phyloP scores from a whole-genome alignment of 1,284 basidiomycete genomes.

The Ceratobasidium sp. region DNA sequence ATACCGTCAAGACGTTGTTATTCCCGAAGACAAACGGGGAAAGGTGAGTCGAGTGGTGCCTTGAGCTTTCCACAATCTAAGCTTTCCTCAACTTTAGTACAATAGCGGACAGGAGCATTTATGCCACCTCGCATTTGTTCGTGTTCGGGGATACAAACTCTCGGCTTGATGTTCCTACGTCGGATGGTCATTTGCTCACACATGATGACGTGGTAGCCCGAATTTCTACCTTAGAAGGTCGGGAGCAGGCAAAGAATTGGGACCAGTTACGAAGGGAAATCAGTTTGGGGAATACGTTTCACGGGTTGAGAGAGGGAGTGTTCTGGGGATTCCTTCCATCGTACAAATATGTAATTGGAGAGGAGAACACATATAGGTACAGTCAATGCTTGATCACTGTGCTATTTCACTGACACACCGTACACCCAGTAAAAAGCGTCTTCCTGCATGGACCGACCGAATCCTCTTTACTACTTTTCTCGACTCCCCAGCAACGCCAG shows the following conservation, averaged over 20 bases:
- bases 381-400: conserved; percentile 31
- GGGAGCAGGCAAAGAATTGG: conserved; percentile 70
- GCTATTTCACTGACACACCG: conserved; percentile 5
- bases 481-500: conserved; percentile 63
- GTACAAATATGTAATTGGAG: conserved; percentile 83
- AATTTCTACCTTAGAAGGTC: conserved; percentile 51
- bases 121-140: conserved; percentile 82
- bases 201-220: conserved; percentile 12
- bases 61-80: neutral
- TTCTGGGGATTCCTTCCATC: conserved; percentile 85
- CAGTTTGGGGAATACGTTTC: conserved; percentile 66
- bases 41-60: conserved; percentile 56
- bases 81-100: neutral
- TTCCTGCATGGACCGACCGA: conserved; percentile 94
- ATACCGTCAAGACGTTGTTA: conserved; percentile 79
- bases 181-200: neutral
- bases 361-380: conserved; percentile 79
- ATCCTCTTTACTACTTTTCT: conserved; percentile 83
- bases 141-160: conserved; percentile 91
- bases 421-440: conserved; percentile 65
- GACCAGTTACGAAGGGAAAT: conserved; percentile 77
- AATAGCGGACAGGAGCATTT: conserved; percentile 65
- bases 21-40: conserved; percentile 66
- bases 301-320: conserved; percentile 77
- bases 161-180: conserved; percentile 65